Evolutionary conservation across 2,329 filamentous ascomycete species (phyloP).

Genomic region (Nothomitra cinnamomea): DNA sequence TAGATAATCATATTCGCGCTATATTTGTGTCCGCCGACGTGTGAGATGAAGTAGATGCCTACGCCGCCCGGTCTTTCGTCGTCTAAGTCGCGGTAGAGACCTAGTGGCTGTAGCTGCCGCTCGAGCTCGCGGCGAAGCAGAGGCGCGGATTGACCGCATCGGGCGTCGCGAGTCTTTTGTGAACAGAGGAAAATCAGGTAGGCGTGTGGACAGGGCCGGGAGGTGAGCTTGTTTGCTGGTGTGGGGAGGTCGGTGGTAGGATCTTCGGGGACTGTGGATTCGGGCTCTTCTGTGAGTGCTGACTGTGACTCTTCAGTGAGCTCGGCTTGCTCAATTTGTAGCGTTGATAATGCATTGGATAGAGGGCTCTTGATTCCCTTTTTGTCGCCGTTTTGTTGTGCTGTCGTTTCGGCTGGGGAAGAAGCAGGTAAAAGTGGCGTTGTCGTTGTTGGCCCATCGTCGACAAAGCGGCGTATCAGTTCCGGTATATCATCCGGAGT

Average conservation of each 20-base stretch:
- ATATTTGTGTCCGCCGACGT: slow-evolving; percentile 95
- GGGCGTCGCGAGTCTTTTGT: slow-evolving; percentile 82
- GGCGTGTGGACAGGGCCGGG: slow-evolving; percentile 60
- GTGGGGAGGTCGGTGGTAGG: slow-evolving; percentile 17
- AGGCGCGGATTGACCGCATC: slow-evolving; percentile 86
- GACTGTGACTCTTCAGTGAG: background rate
- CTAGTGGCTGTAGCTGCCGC: slow-evolving; percentile 68
- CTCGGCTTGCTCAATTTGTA: slow-evolving; percentile 8
- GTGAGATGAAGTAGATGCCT: slow-evolving; percentile 89
- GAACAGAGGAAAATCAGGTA: slow-evolving; percentile 87
- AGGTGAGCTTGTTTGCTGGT: slow-evolving; percentile 28
- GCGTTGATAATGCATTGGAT: slow-evolving; percentile 4
- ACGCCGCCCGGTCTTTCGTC: slow-evolving; percentile 84
- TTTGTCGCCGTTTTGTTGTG: background rate
- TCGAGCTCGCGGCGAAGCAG: slow-evolving; percentile 79
- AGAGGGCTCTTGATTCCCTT: background rate
- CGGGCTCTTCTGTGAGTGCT: background rate
- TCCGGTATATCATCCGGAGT: slow-evolving; percentile 55
- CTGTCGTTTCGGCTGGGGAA: background rate
- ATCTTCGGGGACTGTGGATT: background rate
- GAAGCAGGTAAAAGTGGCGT: slow-evolving; percentile 32
- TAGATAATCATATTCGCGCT: slow-evolving; percentile 90
- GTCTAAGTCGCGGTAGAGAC: slow-evolving; percentile 70
- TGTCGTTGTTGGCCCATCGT: slow-evolving; percentile 55
- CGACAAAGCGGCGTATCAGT: slow-evolving; percentile 55